These are phyloP conservation scores for Iris macrosiphon DNA, from an alignment of 106 monocot genomes.

Conservation along the genomic window DNA sequence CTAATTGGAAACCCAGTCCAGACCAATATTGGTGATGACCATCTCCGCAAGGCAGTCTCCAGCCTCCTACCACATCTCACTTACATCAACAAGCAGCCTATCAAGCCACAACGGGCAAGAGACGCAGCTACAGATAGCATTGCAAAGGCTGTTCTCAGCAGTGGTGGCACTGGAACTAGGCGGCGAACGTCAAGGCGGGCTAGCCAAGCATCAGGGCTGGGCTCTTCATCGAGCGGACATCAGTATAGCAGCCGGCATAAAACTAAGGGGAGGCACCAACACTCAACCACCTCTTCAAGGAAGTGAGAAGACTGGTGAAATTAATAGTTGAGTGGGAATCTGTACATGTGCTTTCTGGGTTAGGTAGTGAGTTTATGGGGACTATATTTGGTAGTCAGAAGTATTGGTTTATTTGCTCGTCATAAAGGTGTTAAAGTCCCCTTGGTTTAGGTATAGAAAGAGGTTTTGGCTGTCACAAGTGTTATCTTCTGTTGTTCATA, in stretches of 20 bases:
- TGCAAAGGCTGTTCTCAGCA: constrained; percentile 70
- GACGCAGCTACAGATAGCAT: constrained; percentile 53
- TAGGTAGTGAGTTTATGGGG: no score
- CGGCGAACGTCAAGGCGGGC: constrained; percentile 2
- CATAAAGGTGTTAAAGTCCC: no score
- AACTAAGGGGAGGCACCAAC: constrained; percentile 5
- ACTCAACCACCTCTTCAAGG: background rate
- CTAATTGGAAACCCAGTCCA: constrained; percentile 85
- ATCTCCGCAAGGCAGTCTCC: constrained; percentile 54
- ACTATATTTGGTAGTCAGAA: no score
- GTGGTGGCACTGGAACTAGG: constrained; percentile 20
- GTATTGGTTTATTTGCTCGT: no score
- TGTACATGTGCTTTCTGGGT: no score
- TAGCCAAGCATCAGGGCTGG: constrained; percentile 14
- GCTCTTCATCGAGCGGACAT: constrained; percentile 10
- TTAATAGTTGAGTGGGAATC: no score
- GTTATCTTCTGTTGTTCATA: no score
- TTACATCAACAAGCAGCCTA: constrained; percentile 79
- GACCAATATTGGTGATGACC: constrained; percentile 75
- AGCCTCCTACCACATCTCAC: constrained; percentile 64
- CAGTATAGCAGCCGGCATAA: constrained; percentile 20
- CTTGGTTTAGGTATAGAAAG: no score
- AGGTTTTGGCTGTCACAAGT: no score
- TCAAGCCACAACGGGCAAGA: constrained; percentile 57
- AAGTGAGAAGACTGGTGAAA: constrained; percentile 13